Conservation (phyloP, 2,329 filamentous ascomycete species). For the Pestalotiopsis sp. region DNA sequence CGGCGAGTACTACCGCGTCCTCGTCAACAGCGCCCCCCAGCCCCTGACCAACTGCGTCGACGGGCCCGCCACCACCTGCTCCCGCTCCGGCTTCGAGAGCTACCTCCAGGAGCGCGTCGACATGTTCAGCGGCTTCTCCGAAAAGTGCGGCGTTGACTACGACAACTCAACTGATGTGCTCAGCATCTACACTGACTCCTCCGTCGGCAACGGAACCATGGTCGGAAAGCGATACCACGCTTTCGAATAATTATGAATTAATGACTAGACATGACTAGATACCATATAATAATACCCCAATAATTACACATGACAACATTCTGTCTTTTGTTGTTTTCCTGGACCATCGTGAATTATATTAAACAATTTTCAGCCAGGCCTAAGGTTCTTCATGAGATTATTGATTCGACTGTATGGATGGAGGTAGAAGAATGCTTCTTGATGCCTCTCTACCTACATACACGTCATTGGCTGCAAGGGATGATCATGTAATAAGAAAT, state of each 20-base stretch:
- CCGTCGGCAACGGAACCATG: conserved; percentile 29
- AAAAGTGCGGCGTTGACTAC: conserved; percentile 37
- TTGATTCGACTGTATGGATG: too few relatives aligned
- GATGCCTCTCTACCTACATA: too few relatives aligned
- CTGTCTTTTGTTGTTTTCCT: too few relatives aligned
- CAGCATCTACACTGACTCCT: conserved; percentile 29
- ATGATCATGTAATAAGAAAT: too few relatives aligned
- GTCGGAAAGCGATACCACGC: conserved; percentile 31
- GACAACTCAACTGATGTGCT: conserved; percentile 31
- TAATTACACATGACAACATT: neutral
- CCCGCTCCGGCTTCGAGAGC: conserved; percentile 38
- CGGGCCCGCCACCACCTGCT: conserved; percentile 48
- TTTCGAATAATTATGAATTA: conserved; percentile 16
- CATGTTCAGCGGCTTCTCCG: conserved; percentile 43
- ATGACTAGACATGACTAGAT: conserved; percentile 9
- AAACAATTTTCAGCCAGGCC: too few relatives aligned
- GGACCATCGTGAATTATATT: too few relatives aligned
- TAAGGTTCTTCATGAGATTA: too few relatives aligned
- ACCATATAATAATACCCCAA: neutral
- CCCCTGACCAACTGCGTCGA: conserved; percentile 43
- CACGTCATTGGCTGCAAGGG: too few relatives aligned
- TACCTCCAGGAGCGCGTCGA: conserved; percentile 42
- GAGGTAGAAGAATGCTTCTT: too few relatives aligned
- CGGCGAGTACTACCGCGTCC: conserved; percentile 51
- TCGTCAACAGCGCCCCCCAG: conserved; percentile 48